A percentile compares a stretch with the other conserved stretches of the same genome.
phyloP scores from a whole-genome alignment of 352 stramenopile genomes.

The Pythium coloratum region DNA sequence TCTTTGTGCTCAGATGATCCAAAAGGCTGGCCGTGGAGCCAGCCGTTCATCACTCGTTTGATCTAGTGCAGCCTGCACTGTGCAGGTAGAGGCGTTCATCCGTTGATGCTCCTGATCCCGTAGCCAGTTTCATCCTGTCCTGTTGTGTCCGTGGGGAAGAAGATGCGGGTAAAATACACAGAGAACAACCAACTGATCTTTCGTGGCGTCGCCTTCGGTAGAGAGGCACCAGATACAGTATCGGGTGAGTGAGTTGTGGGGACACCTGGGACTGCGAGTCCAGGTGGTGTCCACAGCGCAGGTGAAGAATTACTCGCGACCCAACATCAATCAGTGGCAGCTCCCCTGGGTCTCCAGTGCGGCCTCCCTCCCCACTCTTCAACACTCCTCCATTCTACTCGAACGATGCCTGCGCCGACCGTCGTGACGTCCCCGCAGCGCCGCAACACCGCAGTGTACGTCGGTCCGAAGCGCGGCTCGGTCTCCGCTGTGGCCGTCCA shows the following conservation, averaged over 20 bases:
- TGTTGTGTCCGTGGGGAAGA: not conserved
- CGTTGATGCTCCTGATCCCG: not conserved
- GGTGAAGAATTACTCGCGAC: not conserved
- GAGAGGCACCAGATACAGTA: not conserved
- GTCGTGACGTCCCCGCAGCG: not conserved
- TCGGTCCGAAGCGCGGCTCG: not conserved
- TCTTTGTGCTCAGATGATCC: not conserved
- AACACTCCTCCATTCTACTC: not conserved
- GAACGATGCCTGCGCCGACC: not conserved
- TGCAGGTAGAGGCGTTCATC: not conserved
- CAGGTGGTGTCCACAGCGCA: not conserved
- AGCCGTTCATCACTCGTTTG: not conserved
- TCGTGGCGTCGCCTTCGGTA: not conserved
- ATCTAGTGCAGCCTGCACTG: not conserved
- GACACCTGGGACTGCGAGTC: not conserved
- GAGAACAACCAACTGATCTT: not conserved
- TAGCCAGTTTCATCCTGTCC: not conserved
- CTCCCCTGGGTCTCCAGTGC: not conserved
- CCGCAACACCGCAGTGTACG: conserved; percentile 3
- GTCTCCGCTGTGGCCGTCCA: not conserved
- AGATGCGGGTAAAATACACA: not conserved
- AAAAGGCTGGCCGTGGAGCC: not conserved
- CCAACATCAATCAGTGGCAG: not conserved
- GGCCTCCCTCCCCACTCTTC: not conserved
- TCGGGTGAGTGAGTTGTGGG: not conserved